Percentiles rank a stretch among this genome's conserved stretches.
phyloP scores from a whole-genome alignment of 2,329 filamentous ascomycete genomes.

The Calonectria leucothoes region DNA sequence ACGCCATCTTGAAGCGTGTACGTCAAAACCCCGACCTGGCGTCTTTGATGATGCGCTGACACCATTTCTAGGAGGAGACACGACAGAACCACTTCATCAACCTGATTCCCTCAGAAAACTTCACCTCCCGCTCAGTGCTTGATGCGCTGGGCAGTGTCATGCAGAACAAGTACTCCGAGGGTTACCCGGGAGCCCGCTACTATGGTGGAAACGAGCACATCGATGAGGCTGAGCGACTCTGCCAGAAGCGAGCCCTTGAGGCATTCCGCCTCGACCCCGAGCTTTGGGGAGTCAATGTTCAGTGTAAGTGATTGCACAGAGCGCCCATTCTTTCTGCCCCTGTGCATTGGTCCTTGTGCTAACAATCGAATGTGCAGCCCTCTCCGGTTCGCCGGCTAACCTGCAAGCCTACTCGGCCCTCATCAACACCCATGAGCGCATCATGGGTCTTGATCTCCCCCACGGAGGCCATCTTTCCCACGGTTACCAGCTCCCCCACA shows the following conservation, averaged over 20 bases:
- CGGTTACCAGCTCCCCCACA: constrained; percentile 91
- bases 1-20: constrained; percentile 88
- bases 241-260: constrained; percentile 86
- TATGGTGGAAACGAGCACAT: constrained; percentile 97
- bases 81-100: constrained; percentile 98
- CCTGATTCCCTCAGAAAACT: constrained; percentile 91
- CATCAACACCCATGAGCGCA: constrained; percentile 87
- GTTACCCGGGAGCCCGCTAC: constrained; percentile 93
- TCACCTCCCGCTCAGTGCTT: constrained; percentile 88
- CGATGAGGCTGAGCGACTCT: constrained; percentile 86
- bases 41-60: neutral
- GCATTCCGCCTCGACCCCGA: constrained; percentile 83
- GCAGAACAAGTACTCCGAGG: constrained; percentile 99
- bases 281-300: constrained; percentile 98
- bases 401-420: constrained; percentile 93
- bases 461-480: constrained; percentile 95
- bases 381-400: constrained; percentile 79
- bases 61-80: constrained; percentile 78
- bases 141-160: constrained; percentile 91
- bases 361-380: constrained; percentile 60
- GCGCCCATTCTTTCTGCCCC: neutral
- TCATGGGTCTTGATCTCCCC: constrained; percentile 95
- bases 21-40: constrained; percentile 29
- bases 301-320: constrained; percentile 65
- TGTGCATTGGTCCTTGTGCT: constrained; percentile 1